These are phyloP conservation scores for Chaetomiaceae sp. DNA, from an alignment of 2,329 filamentous ascomycete genomes.

Conservation along the genomic window DNA sequence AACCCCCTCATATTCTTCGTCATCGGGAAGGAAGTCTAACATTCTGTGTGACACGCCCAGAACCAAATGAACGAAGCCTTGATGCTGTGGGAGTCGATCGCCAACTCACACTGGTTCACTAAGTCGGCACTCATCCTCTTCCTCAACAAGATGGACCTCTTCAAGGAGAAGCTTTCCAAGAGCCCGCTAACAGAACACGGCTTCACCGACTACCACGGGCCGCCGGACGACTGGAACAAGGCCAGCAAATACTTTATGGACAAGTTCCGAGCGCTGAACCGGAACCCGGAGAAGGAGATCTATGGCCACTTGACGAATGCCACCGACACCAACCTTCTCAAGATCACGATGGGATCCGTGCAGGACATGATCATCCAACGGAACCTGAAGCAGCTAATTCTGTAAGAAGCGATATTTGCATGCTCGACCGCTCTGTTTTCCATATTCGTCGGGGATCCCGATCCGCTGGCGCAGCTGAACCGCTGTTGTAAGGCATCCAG, in stretches of 20 bases:
- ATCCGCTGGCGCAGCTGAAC: neutral
- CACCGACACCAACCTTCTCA: slow-evolving; percentile 68
- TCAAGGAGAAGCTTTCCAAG: slow-evolving; percentile 68
- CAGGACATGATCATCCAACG: slow-evolving; percentile 86
- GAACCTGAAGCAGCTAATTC: slow-evolving; percentile 73
- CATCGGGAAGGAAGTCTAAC: slow-evolving; percentile 21
- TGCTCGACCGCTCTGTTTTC: neutral
- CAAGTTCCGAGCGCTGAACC: slow-evolving; percentile 73
- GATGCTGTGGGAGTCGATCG: slow-evolving; percentile 82
- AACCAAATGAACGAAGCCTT: slow-evolving; percentile 90
- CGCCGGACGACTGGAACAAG: slow-evolving; percentile 66
- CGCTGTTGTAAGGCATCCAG: slow-evolving; percentile 10
- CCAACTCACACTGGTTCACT: slow-evolving; percentile 82
- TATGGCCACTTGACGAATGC: slow-evolving; percentile 61
- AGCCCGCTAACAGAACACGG: slow-evolving; percentile 69
- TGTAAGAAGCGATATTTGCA: slow-evolving; percentile 42
- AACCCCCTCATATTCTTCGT: neutral
- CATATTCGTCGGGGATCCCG: neutral
- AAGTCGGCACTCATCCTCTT: slow-evolving; percentile 79
- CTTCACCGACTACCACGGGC: slow-evolving; percentile 75
- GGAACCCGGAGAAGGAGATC: slow-evolving; percentile 60
- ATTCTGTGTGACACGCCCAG: slow-evolving; percentile 43
- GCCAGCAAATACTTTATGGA: slow-evolving; percentile 78
- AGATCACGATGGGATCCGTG: slow-evolving; percentile 81
- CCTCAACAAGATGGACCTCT: slow-evolving; percentile 83